These are phyloP conservation scores for Jackrogersella multiformis DNA, from an alignment of 495 filamentous ascomycete genomes.

Conservation along the genomic window DNA sequence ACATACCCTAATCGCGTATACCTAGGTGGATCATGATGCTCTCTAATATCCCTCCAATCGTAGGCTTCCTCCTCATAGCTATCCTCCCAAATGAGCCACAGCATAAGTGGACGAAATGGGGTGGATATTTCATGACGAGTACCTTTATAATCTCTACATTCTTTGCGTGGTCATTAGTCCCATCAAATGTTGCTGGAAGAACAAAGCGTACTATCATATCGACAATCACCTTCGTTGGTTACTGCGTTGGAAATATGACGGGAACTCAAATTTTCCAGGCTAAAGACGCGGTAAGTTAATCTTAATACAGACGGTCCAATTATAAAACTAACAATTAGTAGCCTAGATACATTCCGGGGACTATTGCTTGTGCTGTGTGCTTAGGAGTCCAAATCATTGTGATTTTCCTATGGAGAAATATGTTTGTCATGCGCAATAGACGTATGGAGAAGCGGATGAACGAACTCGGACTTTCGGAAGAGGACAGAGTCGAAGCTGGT, in stretches of 20 bases:
- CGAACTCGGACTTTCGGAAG: conserved; percentile 36
- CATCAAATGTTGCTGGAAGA: conserved; percentile 42
- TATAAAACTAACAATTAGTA: conserved; percentile 1
- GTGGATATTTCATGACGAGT: conserved; percentile 32
- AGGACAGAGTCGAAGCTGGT: conserved; percentile 32
- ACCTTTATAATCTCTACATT: conserved; percentile 28
- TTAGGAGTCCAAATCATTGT: conserved; percentile 23
- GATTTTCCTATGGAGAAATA: conserved; percentile 28
- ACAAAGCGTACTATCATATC: conserved; percentile 40
- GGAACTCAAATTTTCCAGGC: conserved; percentile 64
- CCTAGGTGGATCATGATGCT: conserved; percentile 38
- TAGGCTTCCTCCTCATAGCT: conserved; percentile 34
- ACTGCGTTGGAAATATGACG: conserved; percentile 63
- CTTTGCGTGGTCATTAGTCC: conserved; percentile 41
- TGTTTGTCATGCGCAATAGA: conserved; percentile 34
- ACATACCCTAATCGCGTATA: not conserved
- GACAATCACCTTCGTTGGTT: conserved; percentile 52
- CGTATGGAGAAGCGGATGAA: conserved; percentile 27
- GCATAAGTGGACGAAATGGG: conserved; percentile 44
- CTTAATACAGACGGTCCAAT: not conserved
- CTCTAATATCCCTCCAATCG: conserved; percentile 30
- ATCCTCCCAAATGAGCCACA: conserved; percentile 38
- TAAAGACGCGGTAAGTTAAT: conserved; percentile 52
- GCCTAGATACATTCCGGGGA: conserved; percentile 35
- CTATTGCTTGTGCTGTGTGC: conserved; percentile 26